phyloP scores from a whole-genome alignment of 176 grass and related monocot species.

The Poa pratensis region DNA sequence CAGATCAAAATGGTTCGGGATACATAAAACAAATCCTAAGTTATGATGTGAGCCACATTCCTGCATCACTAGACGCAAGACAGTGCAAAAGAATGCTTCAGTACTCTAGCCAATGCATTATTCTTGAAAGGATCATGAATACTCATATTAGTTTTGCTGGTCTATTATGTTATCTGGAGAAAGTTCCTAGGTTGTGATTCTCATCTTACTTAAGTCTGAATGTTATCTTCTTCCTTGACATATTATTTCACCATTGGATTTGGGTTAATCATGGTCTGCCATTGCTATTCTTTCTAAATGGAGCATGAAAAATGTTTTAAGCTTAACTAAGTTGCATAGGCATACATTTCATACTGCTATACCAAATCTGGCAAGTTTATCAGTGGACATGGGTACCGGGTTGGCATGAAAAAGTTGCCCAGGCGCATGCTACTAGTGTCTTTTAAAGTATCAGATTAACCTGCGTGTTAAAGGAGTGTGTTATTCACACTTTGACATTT shows the following conservation, averaged over 20 bases:
- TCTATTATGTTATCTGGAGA: not conserved
- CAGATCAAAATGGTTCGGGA: not conserved
- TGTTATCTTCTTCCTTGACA: not conserved
- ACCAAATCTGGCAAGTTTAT: not conserved
- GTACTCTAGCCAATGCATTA: not conserved
- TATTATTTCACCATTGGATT: slow-evolving; percentile 13
- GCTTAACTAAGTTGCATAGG: not conserved
- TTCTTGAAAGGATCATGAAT: not conserved
- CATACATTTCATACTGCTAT: not conserved
- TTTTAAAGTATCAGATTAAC: not conserved
- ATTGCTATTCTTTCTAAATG: not conserved
- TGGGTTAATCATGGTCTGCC: not conserved
- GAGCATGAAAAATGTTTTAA: not conserved
- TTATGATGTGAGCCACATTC: not conserved
- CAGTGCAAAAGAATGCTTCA: not conserved
- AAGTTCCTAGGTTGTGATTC: not conserved
- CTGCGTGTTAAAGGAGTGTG: not conserved
- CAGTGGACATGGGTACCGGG: not conserved
- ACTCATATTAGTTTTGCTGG: not conserved
- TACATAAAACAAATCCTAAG: not conserved
- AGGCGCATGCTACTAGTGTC: not conserved
- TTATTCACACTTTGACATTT: not conserved
- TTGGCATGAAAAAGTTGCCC: slow-evolving; percentile 11
- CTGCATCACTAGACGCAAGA: not conserved
- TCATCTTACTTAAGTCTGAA: not conserved